Conservation (phyloP, 805 yeast genomes). For the Wickerhamomyces sydowiorum region DNA sequence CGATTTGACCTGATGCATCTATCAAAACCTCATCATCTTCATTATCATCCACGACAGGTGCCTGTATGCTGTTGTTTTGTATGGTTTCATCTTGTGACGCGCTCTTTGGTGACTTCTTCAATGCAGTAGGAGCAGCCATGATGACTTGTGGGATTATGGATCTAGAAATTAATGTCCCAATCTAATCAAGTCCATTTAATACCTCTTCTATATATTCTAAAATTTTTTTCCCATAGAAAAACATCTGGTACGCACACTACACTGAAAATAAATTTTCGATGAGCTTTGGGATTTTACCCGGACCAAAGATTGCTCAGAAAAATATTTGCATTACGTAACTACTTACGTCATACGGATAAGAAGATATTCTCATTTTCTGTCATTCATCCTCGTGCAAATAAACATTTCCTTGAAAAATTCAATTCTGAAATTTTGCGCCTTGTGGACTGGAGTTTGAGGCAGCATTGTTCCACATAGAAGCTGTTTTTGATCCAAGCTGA, state of each 20-base stretch:
- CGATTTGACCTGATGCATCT: conserved; percentile 29
- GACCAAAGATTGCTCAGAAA: too few relatives aligned
- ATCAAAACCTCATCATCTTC: conserved; percentile 32
- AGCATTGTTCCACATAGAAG: too few relatives aligned
- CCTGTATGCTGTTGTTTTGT: conserved; percentile 4
- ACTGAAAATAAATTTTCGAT: background rate
- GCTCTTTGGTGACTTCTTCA: conserved; percentile 13
- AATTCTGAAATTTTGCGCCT: too few relatives aligned
- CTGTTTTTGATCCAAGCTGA: too few relatives aligned
- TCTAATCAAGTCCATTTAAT: background rate
- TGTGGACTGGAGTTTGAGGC: too few relatives aligned
- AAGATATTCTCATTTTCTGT: too few relatives aligned
- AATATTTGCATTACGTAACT: too few relatives aligned
- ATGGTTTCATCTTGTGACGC: conserved; percentile 1
- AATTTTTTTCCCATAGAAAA: background rate
- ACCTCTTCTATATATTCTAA: background rate
- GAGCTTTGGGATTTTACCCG: too few relatives aligned
- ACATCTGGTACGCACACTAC: background rate
- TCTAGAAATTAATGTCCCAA: background rate
- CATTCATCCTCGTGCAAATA: too few relatives aligned
- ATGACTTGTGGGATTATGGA: background rate
- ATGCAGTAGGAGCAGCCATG: conserved; percentile 45
- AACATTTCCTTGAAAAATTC: too few relatives aligned
- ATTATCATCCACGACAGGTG: conserved; percentile 12
- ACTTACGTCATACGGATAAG: too few relatives aligned